Evolutionary conservation across 306 rosid genomes (phyloP).

Genomic region (Lupinus albus): DNA sequence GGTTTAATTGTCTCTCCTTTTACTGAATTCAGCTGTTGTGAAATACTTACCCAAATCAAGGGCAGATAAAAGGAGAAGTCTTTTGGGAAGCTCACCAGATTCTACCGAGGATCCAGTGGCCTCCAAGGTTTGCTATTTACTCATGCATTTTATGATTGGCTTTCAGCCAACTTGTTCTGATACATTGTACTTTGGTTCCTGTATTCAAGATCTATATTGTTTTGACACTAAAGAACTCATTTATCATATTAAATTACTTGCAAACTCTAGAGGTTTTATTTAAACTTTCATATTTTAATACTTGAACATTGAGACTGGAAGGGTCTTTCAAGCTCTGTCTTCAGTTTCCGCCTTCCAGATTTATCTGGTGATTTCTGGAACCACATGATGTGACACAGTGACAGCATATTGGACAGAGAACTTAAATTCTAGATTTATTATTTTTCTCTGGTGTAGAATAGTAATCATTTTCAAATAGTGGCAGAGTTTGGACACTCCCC

Average conservation of each 20-base stretch:
- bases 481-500: no score
- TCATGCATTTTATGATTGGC: constrained; percentile 18
- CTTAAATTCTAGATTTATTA: not conserved
- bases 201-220: constrained; percentile 12
- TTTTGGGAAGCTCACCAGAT: constrained; percentile 65
- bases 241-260: constrained; percentile 8
- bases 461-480: not conserved
- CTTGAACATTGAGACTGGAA: constrained; percentile 11
- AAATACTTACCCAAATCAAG: constrained; percentile 73
- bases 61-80: constrained; percentile 69
- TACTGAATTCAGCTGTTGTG: constrained; percentile 73
- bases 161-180: constrained; percentile 3
- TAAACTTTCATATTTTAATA: not conserved
- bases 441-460: not conserved
- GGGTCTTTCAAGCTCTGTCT: constrained; percentile 14
- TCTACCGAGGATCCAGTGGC: constrained; percentile 53
- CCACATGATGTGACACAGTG: not conserved
- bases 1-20: constrained; percentile 28
- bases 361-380: not conserved
- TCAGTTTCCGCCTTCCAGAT: constrained; percentile 1
- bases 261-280: not conserved
- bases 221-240: constrained; percentile 1
- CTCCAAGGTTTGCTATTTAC: constrained; percentile 57
- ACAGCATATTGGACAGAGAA: not conserved
- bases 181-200: constrained; percentile 3